Conservation (phyloP, 768 basidiomycete species). For the Boletus rubroflammeus region DNA sequence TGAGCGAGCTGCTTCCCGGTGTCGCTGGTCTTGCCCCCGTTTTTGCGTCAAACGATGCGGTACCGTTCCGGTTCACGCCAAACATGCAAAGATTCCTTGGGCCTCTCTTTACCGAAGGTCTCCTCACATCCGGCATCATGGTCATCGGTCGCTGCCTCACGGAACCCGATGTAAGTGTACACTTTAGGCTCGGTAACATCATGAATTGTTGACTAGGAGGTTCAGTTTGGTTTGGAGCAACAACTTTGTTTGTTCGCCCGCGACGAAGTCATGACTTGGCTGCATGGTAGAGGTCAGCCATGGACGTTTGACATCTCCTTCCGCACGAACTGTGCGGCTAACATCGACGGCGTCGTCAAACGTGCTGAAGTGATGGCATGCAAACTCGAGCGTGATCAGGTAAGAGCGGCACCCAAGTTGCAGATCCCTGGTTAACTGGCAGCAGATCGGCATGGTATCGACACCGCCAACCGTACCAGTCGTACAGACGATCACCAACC, state of each 20-base stretch:
- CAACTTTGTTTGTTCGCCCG: constrained; percentile 88
- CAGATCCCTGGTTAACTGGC: constrained; percentile 1
- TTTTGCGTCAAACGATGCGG: constrained; percentile 77
- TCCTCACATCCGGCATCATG: constrained; percentile 83
- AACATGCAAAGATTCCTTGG: constrained; percentile 94
- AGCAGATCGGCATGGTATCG: constrained; percentile 21
- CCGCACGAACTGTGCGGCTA: constrained; percentile 54
- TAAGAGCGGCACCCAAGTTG: constrained; percentile 26
- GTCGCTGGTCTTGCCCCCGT: constrained; percentile 47
- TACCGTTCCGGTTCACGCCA: constrained; percentile 96
- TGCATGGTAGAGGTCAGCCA: constrained; percentile 54
- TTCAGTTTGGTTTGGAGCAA: constrained; percentile 86
- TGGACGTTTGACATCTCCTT: constrained; percentile 57
- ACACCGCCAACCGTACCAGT: constrained; percentile 42
- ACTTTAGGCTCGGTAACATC: neutral
- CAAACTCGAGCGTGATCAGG: constrained; percentile 82
- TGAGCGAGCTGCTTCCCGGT: constrained; percentile 89
- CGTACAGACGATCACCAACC: constrained; percentile 76
- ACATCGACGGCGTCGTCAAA: constrained; percentile 70
- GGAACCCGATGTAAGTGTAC: constrained; percentile 73
- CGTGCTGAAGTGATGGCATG: constrained; percentile 82
- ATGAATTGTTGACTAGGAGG: neutral
- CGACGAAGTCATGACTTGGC: constrained; percentile 86
- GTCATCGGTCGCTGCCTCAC: constrained; percentile 88
- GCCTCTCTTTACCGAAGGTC: constrained; percentile 83